These are phyloP conservation scores for Thielaviopsis populi DNA, from an alignment of 2,329 filamentous ascomycete species.

Conservation along the genomic window DNA sequence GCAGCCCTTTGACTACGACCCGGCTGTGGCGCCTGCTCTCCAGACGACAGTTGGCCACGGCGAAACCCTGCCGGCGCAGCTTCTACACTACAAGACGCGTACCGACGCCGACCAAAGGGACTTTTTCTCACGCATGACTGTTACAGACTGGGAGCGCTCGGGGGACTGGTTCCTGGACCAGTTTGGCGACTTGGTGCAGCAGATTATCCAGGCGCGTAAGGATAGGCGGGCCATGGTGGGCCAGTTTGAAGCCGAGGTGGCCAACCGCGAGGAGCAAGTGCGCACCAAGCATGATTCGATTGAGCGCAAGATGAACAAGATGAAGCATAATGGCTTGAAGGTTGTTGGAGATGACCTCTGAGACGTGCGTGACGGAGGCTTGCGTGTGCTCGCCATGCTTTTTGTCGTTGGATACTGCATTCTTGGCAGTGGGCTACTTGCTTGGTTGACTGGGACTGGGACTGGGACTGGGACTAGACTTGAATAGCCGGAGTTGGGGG, in stretches of 20 bases:
- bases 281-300: slow-evolving; percentile 39
- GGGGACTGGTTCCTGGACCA: slow-evolving; percentile 45
- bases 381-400: neutral
- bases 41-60: slow-evolving; percentile 25
- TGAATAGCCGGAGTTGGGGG: neutral
- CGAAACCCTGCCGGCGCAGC: slow-evolving; percentile 32
- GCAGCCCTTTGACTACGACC: slow-evolving; percentile 44
- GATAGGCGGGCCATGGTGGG: slow-evolving; percentile 35
- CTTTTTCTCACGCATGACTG: slow-evolving; percentile 38
- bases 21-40: slow-evolving; percentile 27
- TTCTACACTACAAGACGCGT: slow-evolving; percentile 35
- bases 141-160: slow-evolving; percentile 43
- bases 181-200: slow-evolving; percentile 36
- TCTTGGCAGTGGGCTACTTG: neutral
- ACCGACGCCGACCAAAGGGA: slow-evolving; percentile 32
- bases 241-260: slow-evolving; percentile 40
- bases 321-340: slow-evolving; percentile 41
- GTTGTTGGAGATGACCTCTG: slow-evolving; percentile 29
- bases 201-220: slow-evolving; percentile 33
- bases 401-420: no score
- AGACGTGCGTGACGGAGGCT: neutral
- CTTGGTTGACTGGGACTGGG: neutral
- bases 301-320: slow-evolving; percentile 37
- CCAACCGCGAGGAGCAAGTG: slow-evolving; percentile 38
- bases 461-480: neutral